Base-by-base conservation (phyloP, 768 basidiomycete genomes). In the Boletus patriciae region DNA sequence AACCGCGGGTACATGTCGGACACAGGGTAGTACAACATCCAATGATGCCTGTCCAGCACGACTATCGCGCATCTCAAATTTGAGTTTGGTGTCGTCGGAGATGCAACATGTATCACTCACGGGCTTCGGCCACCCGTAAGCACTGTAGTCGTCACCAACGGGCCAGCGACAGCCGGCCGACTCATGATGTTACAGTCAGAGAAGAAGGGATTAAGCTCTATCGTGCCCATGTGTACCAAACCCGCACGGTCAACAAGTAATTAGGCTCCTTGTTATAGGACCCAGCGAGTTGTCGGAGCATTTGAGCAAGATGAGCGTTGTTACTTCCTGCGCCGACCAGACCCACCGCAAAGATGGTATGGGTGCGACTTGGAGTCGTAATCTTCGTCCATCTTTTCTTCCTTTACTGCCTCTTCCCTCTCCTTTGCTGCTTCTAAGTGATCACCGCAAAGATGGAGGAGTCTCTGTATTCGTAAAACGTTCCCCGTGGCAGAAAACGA, bases 321-420 rank as follows among this genome's bases (percentile, higher is more conserved):
- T 99, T 99, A n/a, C 94, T 94, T 33, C 97, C 97, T 2, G 96
- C 96, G 31, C 97, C 97, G 50, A 98, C 89, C 25, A 99, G 81
- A 58, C 97, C 97, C 96, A 99, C 98, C 3, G 95, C 95, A 65
- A 98, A 92, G 75, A 99, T 98, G 27, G 97, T 92, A 67, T 98
- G 49, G 93, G 83, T 0, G 96, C 97, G 11, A 99, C 97, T 42
- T 85, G 81, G n/a, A 98, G 85, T 99, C 97, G 66, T 91, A 94
- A 78, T 99, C 96, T 47, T 85, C 84, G n/a, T 83, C 83, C 0
- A 71, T 70, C 41, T 79, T 73, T 46, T 82, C 80, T 11, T 75
- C 72, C 42, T 59, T 69, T 33, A 63, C 67, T 45, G 64, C 60
- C 44, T 71, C 73, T 62, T 66, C 76, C 46, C 74, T 74, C 49